Evolutionary conservation across 2,329 filamentous ascomycete genomes (phyloP).

Genomic region (Arthrobotrys pseudoclavata): DNA sequence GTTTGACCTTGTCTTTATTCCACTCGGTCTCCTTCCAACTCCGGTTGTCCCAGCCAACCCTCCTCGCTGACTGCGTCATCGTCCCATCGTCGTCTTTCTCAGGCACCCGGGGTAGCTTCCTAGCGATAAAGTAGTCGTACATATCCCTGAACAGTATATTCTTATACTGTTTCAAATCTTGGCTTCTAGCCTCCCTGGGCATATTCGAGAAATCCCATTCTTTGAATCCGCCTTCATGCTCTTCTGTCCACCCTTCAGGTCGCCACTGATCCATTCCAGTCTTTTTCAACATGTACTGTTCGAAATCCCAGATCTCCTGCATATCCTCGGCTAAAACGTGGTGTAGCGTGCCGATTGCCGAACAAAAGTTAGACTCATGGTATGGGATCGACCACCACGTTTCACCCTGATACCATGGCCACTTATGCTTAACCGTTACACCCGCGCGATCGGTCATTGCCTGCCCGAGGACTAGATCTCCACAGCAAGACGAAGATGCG

Average conservation of each 20-base stretch:
- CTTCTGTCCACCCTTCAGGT: constrained; percentile 42
- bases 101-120: constrained; percentile 27
- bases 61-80: constrained; percentile 15
- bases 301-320: constrained; percentile 58
- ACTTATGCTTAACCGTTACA: constrained; percentile 55
- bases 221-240: constrained; percentile 33
- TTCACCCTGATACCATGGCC: constrained; percentile 57
- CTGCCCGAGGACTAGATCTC: constrained; percentile 52
- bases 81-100: constrained; percentile 31
- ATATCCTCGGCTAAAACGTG: constrained; percentile 55
- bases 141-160: constrained; percentile 54
- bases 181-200: constrained; percentile 32
- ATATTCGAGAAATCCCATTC: constrained; percentile 55
- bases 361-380: constrained; percentile 57
- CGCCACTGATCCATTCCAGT: constrained; percentile 52
- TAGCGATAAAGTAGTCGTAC: constrained; percentile 53
- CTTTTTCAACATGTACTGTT: constrained; percentile 48
- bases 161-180: constrained; percentile 46
- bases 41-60: constrained; percentile 55
- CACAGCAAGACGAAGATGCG: constrained; percentile 50
- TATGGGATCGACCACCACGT: constrained; percentile 59
- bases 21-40: constrained; percentile 53
- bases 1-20: constrained; percentile 51
- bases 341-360: constrained; percentile 50
- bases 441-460: constrained; percentile 49